Evolutionary conservation across 805 yeast species (phyloP).

Genomic region (Kodamaea hsintzibuensis): DNA sequence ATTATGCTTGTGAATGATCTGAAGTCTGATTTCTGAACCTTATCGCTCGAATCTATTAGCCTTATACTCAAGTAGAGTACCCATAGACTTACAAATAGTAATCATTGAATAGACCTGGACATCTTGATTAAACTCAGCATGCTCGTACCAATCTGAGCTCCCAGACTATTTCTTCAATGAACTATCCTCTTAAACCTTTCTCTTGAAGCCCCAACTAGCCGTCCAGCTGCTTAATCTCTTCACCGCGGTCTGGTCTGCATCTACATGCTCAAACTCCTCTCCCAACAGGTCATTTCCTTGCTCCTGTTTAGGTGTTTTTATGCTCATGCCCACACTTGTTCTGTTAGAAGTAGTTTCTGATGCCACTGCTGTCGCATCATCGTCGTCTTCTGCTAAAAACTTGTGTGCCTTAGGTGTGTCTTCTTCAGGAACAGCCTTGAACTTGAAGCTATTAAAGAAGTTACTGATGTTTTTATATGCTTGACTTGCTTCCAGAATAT

Average conservation of each 20-base stretch:
- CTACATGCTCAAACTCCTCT: conserved; percentile 7
- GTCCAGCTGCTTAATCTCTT: conserved; percentile 11
- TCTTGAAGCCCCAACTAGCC: conserved; percentile 20
- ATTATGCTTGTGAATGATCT: neutral
- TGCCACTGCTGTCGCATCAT: conserved; percentile 1
- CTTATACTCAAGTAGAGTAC: neutral
- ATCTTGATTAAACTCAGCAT: neutral
- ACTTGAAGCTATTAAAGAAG: conserved; percentile 20
- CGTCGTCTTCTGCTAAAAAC: conserved; percentile 12
- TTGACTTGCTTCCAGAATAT: conserved; percentile 15
- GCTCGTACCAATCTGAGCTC: neutral
- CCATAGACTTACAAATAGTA: neutral
- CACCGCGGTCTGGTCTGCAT: conserved; percentile 4
- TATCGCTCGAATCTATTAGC: neutral
- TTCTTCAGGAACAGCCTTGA: neutral
- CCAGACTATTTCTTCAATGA: neutral
- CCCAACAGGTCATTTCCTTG: neutral
- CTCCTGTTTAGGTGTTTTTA: neutral
- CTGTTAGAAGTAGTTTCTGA: neutral
- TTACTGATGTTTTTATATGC: conserved; percentile 21
- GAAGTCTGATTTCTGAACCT: neutral
- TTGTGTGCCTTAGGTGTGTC: conserved; percentile 12
- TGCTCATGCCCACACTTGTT: neutral
- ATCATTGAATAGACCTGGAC: neutral
- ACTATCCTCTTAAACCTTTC: neutral